Percentiles rank a stretch among this genome's conserved stretches.
These are phyloP conservation scores for Auriscalpium vulgare DNA, from an alignment of 768 basidiomycete genomes.

Conservation along the genomic window DNA sequence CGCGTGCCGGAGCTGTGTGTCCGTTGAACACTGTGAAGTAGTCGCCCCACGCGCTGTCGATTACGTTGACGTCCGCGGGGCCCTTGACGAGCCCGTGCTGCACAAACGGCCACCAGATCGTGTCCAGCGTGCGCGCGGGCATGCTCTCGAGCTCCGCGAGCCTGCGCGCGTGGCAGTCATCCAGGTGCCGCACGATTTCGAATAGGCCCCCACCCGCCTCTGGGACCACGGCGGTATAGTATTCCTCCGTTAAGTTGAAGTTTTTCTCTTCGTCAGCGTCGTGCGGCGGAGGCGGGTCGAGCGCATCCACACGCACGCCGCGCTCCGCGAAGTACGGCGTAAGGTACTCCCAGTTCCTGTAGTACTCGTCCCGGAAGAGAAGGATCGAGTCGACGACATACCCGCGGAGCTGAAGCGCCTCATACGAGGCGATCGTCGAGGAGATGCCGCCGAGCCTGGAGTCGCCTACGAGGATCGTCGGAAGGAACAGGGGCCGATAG, in stretches of 20 bases:
- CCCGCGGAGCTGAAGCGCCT: slow-evolving; percentile 84
- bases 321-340: slow-evolving; percentile 70
- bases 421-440: slow-evolving; percentile 86
- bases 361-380: slow-evolving; percentile 80
- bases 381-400: slow-evolving; percentile 82
- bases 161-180: slow-evolving; percentile 53
- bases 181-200: slow-evolving; percentile 48
- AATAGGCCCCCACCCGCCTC: slow-evolving; percentile 32
- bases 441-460: slow-evolving; percentile 91
- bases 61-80: slow-evolving; percentile 74
- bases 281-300: slow-evolving; percentile 53
- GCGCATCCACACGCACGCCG: slow-evolving; percentile 44
- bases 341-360: slow-evolving; percentile 82
- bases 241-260: slow-evolving; percentile 47
- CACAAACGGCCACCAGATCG: slow-evolving; percentile 96
- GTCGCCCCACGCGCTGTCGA: slow-evolving; percentile 86
- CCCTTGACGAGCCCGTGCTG: slow-evolving; percentile 72
- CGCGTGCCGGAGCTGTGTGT: slow-evolving; percentile 15
- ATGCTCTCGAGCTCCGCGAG: slow-evolving; percentile 71
- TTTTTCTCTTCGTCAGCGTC: slow-evolving; percentile 39
- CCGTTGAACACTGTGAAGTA: slow-evolving; percentile 68
- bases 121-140: slow-evolving; percentile 66
- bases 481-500: slow-evolving; percentile 82
- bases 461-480: slow-evolving; percentile 82
- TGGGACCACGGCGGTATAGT: slow-evolving; percentile 50